Base-by-base conservation (phyloP, 208 protist genomes). In the Wallacemonas rigidus region DNA sequence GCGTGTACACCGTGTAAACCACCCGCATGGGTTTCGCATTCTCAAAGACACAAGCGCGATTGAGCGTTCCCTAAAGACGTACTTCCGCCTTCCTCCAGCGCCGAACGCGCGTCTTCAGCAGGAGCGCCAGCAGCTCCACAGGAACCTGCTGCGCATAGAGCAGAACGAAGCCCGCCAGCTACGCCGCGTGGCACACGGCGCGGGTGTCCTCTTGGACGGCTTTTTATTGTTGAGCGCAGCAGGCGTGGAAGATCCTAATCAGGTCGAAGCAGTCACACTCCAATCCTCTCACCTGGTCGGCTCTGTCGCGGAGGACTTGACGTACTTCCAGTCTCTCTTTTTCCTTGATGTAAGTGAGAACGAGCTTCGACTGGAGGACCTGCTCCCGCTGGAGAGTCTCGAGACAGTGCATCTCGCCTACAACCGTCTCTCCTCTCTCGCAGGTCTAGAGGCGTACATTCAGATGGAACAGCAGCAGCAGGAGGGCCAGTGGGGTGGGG, bases 331-430 rank as follows among this genome's bases (percentile, higher is more conserved):
- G 5, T 72, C 79, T 58, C 71, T 97, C 3, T 79, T 54, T 7
- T 91, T 88, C 64, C 82, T 97, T 7, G 90, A 97, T 72, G 75
- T 95, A 43, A 94, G 88, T 70, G 92, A 95, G 77, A 97, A 97
- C 62, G 57, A 72, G 38, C 75, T 95, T 39, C 50, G 67, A 26
- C 67, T 97, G 14, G 83, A 85, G n/a, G 80, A 93, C 41, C 67
- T 97, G 43, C 71, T 93, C 14, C 17, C 63, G 1, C 81, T 95
- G 39, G 79, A 78, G n/a, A 61, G 72, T 9, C 71, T 97, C 48
- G 86, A 94, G 71, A 85, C 81, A 26, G 68, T 93, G 53, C 90
- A 95, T 65, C 64, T 97, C 35, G 82, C 88, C 38, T 97, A 89
- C 73, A 97, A 97, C 74, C 69, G 68, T 11, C 85, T 97, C 41